These are phyloP conservation scores for Neurospora tetrasperma DNA, from an alignment of 495 filamentous ascomycete genomes.

Conservation along the genomic window DNA sequence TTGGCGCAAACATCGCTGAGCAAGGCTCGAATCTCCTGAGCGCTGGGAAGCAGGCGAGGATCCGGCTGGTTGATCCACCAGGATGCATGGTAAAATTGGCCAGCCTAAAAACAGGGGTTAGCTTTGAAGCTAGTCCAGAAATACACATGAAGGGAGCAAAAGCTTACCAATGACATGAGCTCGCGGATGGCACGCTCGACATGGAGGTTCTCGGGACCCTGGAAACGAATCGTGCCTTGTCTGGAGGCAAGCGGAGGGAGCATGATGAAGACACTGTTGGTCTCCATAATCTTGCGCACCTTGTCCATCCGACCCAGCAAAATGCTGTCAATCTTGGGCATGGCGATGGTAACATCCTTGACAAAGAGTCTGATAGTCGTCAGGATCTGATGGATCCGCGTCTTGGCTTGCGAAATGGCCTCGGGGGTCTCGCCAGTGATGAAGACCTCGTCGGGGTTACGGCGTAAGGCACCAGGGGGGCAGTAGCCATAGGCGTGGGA, in stretches of 20 bases:
- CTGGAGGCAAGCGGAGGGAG: slow-evolving; percentile 78
- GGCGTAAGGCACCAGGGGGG: slow-evolving; percentile 63
- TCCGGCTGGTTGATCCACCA: slow-evolving; percentile 88
- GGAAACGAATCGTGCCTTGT: slow-evolving; percentile 70
- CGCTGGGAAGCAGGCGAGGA: slow-evolving; percentile 57
- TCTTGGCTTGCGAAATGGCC: slow-evolving; percentile 76
- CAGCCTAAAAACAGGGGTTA: slow-evolving; percentile 48
- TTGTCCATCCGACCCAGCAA: slow-evolving; percentile 87
- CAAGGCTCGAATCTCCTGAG: slow-evolving; percentile 74
- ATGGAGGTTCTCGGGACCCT: slow-evolving; percentile 83
- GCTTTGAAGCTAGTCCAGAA: slow-evolving; percentile 6
- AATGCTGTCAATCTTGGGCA: slow-evolving; percentile 88
- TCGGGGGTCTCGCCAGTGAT: slow-evolving; percentile 81
- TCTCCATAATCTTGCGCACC: slow-evolving; percentile 93
- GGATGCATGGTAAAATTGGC: slow-evolving; percentile 93
- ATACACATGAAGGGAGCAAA: neutral
- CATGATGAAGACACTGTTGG: slow-evolving; percentile 86
- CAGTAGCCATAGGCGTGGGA: slow-evolving; percentile 80
- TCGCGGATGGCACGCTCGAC: slow-evolving; percentile 90
- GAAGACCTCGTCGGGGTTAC: slow-evolving; percentile 81
- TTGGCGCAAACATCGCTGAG: slow-evolving; percentile 92
- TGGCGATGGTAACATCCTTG: slow-evolving; percentile 77
- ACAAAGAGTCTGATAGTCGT: slow-evolving; percentile 68
- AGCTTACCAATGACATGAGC: slow-evolving; percentile 79
- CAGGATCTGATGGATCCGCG: slow-evolving; percentile 75